Evolutionary conservation across 257 asterid genomes (phyloP).

Genomic region (Osmanthus fragrans): DNA sequence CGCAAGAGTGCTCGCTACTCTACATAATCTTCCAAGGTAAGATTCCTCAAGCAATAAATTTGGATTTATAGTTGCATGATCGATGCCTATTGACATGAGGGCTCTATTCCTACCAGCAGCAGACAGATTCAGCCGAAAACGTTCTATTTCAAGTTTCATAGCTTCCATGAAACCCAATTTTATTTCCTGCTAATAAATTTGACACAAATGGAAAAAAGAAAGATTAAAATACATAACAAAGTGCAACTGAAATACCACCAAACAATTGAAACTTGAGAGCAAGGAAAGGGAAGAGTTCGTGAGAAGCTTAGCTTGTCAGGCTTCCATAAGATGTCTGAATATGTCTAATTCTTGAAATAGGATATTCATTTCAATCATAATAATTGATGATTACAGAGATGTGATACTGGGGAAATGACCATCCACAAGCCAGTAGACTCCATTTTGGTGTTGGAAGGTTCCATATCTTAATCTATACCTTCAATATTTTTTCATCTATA

Average conservation of each 20-base stretch:
- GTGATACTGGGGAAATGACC: not conserved
- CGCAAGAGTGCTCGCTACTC: constrained; percentile 67
- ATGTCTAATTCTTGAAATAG: not conserved
- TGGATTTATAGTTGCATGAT: constrained; percentile 94
- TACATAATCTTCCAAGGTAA: constrained; percentile 67
- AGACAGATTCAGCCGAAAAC: constrained; percentile 76
- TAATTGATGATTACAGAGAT: not conserved
- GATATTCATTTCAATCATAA: not conserved
- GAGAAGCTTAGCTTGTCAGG: not conserved
- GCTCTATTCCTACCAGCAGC: constrained; percentile 98
- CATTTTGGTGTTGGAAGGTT: not conserved
- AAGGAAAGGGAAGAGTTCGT: not conserved
- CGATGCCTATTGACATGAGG: constrained; percentile 82
- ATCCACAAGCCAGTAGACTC: no score
- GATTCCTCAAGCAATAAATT: constrained; percentile 72
- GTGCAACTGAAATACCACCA: not conserved
- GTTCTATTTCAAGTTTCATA: constrained; percentile 91
- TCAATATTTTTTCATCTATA: no score
- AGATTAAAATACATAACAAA: not conserved
- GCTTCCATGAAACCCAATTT: constrained; percentile 73
- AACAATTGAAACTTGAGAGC: not conserved
- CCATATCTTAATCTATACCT: not conserved
- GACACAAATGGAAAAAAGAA: constrained; percentile 10
- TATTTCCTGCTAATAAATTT: constrained; percentile 57
- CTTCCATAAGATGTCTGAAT: not conserved